Base-by-base conservation (phyloP, 768 basidiomycete genomes). In the Pholiota molesta region DNA sequence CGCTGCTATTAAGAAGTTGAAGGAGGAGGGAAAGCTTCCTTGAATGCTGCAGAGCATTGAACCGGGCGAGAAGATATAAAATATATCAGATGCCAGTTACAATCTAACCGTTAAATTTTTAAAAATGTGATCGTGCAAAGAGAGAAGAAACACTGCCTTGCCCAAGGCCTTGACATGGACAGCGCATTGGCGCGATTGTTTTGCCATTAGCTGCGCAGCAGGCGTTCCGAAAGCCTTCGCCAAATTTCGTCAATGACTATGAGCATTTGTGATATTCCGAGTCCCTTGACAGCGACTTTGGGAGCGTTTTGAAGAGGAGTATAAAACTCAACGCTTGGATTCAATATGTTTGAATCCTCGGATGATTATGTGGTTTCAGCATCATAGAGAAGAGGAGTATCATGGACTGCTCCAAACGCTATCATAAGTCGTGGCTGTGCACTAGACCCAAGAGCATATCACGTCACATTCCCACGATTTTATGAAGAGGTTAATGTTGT, bases 1-100 rank as follows among this genome's bases (percentile, higher is more conserved):
- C 42, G 74, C 71, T 21, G 75, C 72, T 17, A 69, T 82, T 13
- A 71, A 69, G 61, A 74, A 77, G 64, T 56, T 82, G 68, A 76
- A 76, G 53, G 72, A 72, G 59, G 76, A 79, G 66, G 78, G 76
- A 45, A 62, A 62, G 56, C 56, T 69, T 40, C 62, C 61, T 29
- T 66, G 58, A 62, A 17, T 19, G 2, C 35, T 16, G 35, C 35
- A 37, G 35, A 37, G 14, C 13, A 37, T 16, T 37, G 35, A 31
- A 31, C 31, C n/a, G n/a, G n/a, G n/a, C n/a, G n/a, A n/a, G n/a
- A n/a, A 9, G 2, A 31, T 31, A 31, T 9, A 31, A 31, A 31
- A 31, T 31, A 31, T 7, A 5, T 31, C 31, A 31, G 31, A 31
- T 31, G 31, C 31, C 31, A 31, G 3, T 31, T 31, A 31, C 31